Evolutionary conservation across 176 grass and related monocot species (phyloP).

Genomic region (Oryza longistaminata): DNA sequence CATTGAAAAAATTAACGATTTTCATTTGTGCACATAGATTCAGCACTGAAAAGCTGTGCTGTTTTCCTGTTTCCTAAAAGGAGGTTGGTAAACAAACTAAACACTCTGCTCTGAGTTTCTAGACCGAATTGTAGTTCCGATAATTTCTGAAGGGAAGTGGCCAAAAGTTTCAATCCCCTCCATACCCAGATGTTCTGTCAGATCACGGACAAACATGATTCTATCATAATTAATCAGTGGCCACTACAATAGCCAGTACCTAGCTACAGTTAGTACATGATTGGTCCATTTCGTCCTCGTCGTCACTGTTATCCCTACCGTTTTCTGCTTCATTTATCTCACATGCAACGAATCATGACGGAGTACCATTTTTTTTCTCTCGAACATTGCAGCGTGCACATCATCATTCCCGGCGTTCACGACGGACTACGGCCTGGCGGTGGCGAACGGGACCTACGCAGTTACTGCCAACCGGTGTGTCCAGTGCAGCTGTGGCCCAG

Average conservation of each 20-base stretch:
- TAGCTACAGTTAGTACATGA: too few relatives aligned
- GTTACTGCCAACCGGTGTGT: conserved; percentile 76
- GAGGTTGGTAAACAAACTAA: neutral
- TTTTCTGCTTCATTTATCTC: neutral
- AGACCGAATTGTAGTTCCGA: neutral
- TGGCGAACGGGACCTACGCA: conserved; percentile 81
- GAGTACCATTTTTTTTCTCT: neutral
- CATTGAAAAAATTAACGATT: neutral
- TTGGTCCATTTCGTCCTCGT: neutral
- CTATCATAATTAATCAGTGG: neutral
- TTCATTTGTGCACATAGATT: neutral
- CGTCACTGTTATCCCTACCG: neutral
- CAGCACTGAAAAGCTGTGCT: neutral
- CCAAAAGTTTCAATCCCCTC: neutral
- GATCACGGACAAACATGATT: conserved; percentile 12
- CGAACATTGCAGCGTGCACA: conserved; percentile 45
- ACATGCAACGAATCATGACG: neutral
- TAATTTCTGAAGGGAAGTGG: neutral
- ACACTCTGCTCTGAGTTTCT: neutral
- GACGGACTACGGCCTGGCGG: conserved; percentile 64
- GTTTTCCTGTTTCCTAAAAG: neutral
- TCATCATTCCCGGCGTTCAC: conserved; percentile 62
- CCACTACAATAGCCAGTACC: neutral
- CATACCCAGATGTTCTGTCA: conserved; percentile 1
- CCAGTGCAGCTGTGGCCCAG: conserved; percentile 88